Percentiles rank a stretch among this genome's conserved stretches.
Conservation (phyloP, 768 basidiomycete species). For the Kwoniella bestiolae region DNA sequence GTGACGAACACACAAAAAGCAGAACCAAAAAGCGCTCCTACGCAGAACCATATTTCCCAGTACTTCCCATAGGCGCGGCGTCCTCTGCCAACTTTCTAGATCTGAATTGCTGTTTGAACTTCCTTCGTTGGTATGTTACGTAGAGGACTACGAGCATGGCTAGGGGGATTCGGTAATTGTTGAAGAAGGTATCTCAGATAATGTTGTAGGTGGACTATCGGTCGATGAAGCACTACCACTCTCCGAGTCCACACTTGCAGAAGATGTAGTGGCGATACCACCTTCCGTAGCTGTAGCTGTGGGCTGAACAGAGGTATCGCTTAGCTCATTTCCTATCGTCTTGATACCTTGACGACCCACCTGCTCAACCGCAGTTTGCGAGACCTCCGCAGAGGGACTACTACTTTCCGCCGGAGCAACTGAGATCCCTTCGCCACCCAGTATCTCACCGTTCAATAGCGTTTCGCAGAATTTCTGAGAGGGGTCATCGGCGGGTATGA, state of each 20-base stretch:
- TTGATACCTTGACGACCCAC: background rate
- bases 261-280: background rate
- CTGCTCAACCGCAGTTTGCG: background rate
- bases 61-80: constrained; percentile 23
- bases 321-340: background rate
- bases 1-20: too few relatives aligned
- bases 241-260: background rate
- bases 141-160: constrained; percentile 78
- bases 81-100: constrained; percentile 38
- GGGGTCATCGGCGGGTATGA: constrained; percentile 33
- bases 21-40: constrained; percentile 2
- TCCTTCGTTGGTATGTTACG: constrained; percentile 84
- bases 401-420: background rate
- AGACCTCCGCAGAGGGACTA: background rate
- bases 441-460: constrained; percentile 14
- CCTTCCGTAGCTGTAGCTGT: background rate
- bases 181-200: background rate
- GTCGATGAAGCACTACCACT: background rate
- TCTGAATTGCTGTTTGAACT: constrained; percentile 75
- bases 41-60: constrained; percentile 18
- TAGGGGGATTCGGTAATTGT: background rate
- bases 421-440: constrained; percentile 5
- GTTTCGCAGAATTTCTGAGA: constrained; percentile 36
- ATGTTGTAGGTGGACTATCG: background rate
- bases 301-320: background rate